Evolutionary conservation across 2,329 filamentous ascomycete genomes (phyloP).

Genomic region (Pseudogymnoascus destructans): DNA sequence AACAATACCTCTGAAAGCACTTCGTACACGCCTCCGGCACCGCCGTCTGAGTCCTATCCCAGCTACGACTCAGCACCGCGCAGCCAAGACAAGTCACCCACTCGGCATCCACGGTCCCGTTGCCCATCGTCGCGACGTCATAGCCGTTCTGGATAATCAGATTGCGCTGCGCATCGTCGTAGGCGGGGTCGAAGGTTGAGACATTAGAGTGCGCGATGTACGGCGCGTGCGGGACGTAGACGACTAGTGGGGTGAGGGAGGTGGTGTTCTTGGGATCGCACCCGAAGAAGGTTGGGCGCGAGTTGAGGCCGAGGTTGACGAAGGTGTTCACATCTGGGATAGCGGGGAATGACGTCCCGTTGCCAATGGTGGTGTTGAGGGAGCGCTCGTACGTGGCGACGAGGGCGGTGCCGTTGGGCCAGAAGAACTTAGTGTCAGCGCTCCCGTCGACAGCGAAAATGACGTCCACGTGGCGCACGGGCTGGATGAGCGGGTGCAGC

Average conservation of each 20-base stretch:
- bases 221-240: conserved; percentile 80
- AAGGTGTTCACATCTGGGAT: conserved; percentile 67
- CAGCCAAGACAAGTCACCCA: conserved; percentile 84
- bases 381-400: conserved; percentile 62
- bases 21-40: conserved; percentile 58
- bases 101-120: conserved; percentile 56
- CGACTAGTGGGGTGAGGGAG: conserved; percentile 49
- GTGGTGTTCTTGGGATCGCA: conserved; percentile 56
- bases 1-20: conserved; percentile 82
- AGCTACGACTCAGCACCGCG: conserved; percentile 66
- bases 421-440: conserved; percentile 54
- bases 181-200: conserved; percentile 58
- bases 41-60: conserved; percentile 53
- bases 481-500: conserved; percentile 63
- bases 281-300: conserved; percentile 66
- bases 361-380: conserved; percentile 40
- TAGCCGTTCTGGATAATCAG: conserved; percentile 78
- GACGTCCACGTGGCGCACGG: conserved; percentile 58
- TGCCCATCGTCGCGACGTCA: conserved; percentile 69
- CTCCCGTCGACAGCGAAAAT: conserved; percentile 72
- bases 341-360: conserved; percentile 57
- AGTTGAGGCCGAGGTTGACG: conserved; percentile 63
- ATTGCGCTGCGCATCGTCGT: conserved; percentile 55
- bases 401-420: conserved; percentile 66
- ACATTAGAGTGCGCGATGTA: conserved; percentile 67